A percentile compares a stretch with the other conserved stretches of the same genome.
Conservation (phyloP, 306 rosid genomes). For the Vigna trinervia region DNA sequence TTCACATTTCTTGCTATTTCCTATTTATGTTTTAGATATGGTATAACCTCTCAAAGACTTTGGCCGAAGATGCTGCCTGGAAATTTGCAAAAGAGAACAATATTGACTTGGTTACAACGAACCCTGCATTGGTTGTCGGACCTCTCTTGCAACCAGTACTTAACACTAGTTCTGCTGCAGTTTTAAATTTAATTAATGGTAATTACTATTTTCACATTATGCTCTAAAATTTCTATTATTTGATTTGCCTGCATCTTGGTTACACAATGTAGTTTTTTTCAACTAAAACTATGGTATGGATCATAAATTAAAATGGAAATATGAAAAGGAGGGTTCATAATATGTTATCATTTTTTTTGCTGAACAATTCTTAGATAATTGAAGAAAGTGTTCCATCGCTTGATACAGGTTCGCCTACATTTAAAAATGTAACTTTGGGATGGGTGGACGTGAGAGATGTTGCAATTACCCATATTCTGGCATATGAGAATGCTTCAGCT, state of each 20-base stretch:
- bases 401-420: conserved; percentile 64
- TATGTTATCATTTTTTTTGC: too few relatives aligned
- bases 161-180: conserved; percentile 55
- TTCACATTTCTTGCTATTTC: conserved; percentile 5
- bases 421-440: conserved; percentile 53
- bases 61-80: conserved; percentile 81
- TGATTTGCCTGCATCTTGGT: background rate
- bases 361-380: background rate
- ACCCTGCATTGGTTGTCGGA: conserved; percentile 73
- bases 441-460: conserved; percentile 80
- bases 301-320: background rate
- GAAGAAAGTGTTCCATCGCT: background rate
- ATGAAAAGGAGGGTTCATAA: background rate
- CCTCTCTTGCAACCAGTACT: conserved; percentile 74
- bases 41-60: conserved; percentile 65
- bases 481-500: conserved; percentile 73
- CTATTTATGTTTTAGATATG: conserved; percentile 56
- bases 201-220: conserved; percentile 6
- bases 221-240: background rate
- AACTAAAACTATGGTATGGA: background rate
- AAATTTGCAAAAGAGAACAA: conserved; percentile 71
- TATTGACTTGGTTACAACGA: conserved; percentile 68
- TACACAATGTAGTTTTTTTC: background rate
- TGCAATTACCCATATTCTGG: conserved; percentile 73
- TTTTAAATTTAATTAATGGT: conserved; percentile 60